These are phyloP conservation scores for Monosporascus ibericus DNA, from an alignment of 2,329 filamentous ascomycete species.

Conservation along the genomic window DNA sequence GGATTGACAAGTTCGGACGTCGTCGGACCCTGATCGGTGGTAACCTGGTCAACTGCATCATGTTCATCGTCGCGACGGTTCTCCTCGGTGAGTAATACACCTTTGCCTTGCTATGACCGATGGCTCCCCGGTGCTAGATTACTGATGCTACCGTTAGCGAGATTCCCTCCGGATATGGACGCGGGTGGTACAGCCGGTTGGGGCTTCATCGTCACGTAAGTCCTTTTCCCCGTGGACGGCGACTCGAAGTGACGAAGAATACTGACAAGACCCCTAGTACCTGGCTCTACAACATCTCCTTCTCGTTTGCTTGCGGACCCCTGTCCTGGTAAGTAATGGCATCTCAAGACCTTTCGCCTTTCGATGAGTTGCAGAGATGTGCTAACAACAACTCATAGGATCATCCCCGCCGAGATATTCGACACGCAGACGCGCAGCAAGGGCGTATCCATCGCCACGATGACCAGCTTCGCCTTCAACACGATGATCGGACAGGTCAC, in stretches of 20 bases:
- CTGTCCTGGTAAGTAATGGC: constrained; percentile 35
- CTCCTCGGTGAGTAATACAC: constrained; percentile 30
- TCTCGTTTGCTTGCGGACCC: constrained; percentile 65
- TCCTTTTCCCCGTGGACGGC: not conserved
- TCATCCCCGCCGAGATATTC: constrained; percentile 67
- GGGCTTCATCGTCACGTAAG: constrained; percentile 63
- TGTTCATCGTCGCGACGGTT: constrained; percentile 62
- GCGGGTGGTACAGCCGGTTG: constrained; percentile 52
- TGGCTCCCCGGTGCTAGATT: not conserved
- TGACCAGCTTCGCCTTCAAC: constrained; percentile 68
- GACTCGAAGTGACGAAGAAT: not conserved
- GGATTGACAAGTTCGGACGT: constrained; percentile 65
- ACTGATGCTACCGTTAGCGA: constrained; percentile 20
- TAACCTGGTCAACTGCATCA: constrained; percentile 64
- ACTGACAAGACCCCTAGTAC: constrained; percentile 38
- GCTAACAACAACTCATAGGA: constrained; percentile 23
- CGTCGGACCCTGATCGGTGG: constrained; percentile 67
- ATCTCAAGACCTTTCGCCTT: not conserved
- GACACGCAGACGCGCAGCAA: constrained; percentile 70
- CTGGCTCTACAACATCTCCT: constrained; percentile 77
- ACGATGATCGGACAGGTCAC: constrained; percentile 42
- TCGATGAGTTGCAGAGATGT: constrained; percentile 27
- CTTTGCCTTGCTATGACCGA: not conserved
- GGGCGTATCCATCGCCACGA: constrained; percentile 68
- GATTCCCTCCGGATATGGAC: constrained; percentile 53